Evolutionary conservation across 192 early-diverging fungal genomes (phyloP), one percentile per base, ranked within the genome.

Genomic region (Umbelopsis ramanniana): DNA sequence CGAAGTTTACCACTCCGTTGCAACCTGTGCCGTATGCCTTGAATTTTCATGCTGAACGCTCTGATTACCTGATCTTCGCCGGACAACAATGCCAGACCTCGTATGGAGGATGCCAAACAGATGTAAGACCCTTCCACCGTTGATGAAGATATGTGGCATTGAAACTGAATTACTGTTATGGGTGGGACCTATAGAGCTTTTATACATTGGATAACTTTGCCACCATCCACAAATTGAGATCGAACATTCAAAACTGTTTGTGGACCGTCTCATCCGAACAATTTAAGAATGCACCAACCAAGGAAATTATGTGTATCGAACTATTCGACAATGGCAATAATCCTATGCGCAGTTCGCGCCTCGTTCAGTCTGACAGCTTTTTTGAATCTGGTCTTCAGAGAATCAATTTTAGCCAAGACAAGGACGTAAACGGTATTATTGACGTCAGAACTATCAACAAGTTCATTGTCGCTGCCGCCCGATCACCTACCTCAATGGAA

Each of bases 281-380:
- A 52, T 91, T 93, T 74, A 74, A 86, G 70, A 84, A 83, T 15
- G 85, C 89, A 37, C 83, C 92, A 4, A 84, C 82, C 17, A 86
- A 93, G 17, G 83, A 86, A 40, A 86, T 97, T 45, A 89, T 93
- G 68, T 97, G 95, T 69, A 72, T 90, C 43, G 84, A 90, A 52
- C 76, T 79, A 63, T 46, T 72, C 12, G 57, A 52, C 11, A 79
- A 74, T 8, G 40, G 77, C 53, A 57, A 75, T 9, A 60, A 76
- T 2, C 53, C 76, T 24, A 76, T 83, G 22, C 81, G 84, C 21
- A 66, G 79, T 40, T 23, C 71, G 15, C 84, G 77, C 52, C 80
- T 98, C n/a, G 85, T 95, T 14, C 79, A 83, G 66, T 90, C 91
- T 17, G 88, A 93, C 55, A 87, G 93, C 75, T 96, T 84, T 79